phyloP scores from a whole-genome alignment of 352 stramenopile species.

The Phytophthora fragariae region DNA sequence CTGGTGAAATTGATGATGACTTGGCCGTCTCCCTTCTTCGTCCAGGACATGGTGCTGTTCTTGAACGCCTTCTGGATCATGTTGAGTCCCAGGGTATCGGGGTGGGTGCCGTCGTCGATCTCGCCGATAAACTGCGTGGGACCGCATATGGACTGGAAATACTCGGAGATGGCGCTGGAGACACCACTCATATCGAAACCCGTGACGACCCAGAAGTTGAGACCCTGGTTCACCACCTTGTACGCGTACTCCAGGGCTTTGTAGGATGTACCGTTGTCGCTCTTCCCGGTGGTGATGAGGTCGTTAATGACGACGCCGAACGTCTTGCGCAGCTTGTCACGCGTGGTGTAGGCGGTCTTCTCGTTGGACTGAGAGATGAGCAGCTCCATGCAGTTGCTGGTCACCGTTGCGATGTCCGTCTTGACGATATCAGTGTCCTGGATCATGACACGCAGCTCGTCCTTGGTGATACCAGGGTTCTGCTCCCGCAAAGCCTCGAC shows the following conservation, averaged over 20 bases:
- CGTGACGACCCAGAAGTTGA: constrained; percentile 24
- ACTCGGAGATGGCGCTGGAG: constrained; percentile 37
- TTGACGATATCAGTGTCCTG: constrained; percentile 42
- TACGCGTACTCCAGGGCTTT: constrained; percentile 25
- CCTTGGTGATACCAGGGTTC: constrained; percentile 31
- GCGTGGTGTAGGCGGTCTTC: constrained; percentile 30
- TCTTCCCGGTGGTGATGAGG: constrained; percentile 28
- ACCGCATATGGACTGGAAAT: constrained; percentile 44
- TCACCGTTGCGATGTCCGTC: constrained; percentile 41
- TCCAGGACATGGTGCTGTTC: constrained; percentile 49
- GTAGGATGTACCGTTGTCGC: constrained; percentile 31
- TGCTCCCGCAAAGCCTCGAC: constrained; percentile 28
- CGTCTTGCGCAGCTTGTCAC: constrained; percentile 34
- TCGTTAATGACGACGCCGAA: constrained; percentile 38
- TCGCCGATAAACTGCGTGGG: constrained; percentile 50
- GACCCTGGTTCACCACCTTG: constrained; percentile 20
- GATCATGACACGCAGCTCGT: constrained; percentile 38
- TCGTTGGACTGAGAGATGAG: constrained; percentile 30
- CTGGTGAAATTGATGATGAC: constrained; percentile 55
- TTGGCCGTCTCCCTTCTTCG: constrained; percentile 46
- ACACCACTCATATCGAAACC: constrained; percentile 37
- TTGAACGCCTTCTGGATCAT: constrained; percentile 52
- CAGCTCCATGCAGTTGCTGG: constrained; percentile 42
- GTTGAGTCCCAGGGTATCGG: constrained; percentile 50
- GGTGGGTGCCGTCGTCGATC: constrained; percentile 45